These are phyloP conservation scores for Tieghemostelium lacteum DNA, from an alignment of 78 protist genomes.

Conservation along the genomic window DNA sequence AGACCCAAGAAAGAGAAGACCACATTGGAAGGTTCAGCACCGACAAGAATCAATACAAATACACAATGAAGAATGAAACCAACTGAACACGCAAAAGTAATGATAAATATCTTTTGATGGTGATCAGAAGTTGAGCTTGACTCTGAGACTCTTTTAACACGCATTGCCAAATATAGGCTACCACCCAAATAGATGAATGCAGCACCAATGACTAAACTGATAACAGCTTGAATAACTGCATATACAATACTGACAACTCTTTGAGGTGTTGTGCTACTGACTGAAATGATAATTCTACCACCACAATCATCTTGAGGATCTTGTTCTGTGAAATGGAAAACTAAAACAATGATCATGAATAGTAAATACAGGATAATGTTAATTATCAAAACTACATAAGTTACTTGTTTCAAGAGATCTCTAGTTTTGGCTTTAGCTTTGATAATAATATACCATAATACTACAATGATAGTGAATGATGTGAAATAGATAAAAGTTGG, in stretches of 20 bases:
- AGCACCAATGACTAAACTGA: constrained; percentile 27
- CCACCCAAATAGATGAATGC: constrained; percentile 55
- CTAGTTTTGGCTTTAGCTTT: background rate
- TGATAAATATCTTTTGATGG: constrained; percentile 12
- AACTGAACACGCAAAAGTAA: constrained; percentile 30
- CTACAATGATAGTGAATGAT: constrained; percentile 25
- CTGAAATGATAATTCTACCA: constrained; percentile 5
- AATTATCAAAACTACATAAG: background rate
- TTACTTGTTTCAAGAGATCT: background rate
- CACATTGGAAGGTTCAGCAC: constrained; percentile 54
- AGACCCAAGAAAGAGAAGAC: constrained; percentile 62
- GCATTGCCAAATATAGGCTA: constrained; percentile 2
- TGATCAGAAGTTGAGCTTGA: background rate
- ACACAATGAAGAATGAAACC: constrained; percentile 49
- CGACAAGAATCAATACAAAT: constrained; percentile 44
- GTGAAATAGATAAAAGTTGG: constrained; percentile 59
- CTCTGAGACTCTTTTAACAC: background rate
- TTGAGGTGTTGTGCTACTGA: constrained; percentile 23
- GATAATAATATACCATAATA: constrained; percentile 36
- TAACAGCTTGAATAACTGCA: constrained; percentile 55
- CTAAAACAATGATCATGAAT: constrained; percentile 31
- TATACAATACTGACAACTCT: constrained; percentile 18
- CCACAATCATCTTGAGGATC: constrained; percentile 20
- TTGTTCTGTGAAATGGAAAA: constrained; percentile 9
- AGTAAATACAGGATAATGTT: constrained; percentile 15